phyloP scores from a whole-genome alignment of 768 basidiomycete species.

The Pleurotus djamor region DNA sequence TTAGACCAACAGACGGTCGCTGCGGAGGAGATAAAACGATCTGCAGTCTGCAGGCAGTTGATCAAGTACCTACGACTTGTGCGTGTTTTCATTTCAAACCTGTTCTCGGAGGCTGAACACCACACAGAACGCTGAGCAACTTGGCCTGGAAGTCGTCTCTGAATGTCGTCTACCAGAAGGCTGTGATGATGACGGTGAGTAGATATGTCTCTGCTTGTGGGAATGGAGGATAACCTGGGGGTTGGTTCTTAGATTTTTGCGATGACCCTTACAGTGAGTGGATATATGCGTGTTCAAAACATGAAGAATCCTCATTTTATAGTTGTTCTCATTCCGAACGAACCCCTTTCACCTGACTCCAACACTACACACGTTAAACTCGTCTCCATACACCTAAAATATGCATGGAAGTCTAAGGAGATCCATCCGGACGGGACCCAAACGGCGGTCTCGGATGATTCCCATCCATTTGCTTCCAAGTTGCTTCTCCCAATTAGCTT shows the following conservation, averaged over 20 bases:
- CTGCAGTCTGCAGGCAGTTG: slow-evolving; percentile 50
- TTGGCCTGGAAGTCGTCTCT: slow-evolving; percentile 62
- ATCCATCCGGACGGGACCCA: not conserved
- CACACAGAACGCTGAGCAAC: slow-evolving; percentile 53
- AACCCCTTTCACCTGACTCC: slow-evolving; percentile 22
- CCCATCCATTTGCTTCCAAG: slow-evolving; percentile 52
- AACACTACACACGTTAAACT: slow-evolving; percentile 39
- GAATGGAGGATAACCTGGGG: no score
- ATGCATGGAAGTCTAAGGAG: slow-evolving; percentile 24
- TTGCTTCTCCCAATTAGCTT: slow-evolving; percentile 54
- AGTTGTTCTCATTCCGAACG: slow-evolving; percentile 40
- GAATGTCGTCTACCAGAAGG: slow-evolving; percentile 43
- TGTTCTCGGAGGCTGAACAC: slow-evolving; percentile 1
- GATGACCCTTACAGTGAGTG: not conserved
- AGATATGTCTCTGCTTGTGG: slow-evolving; percentile 6
- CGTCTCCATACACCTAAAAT: slow-evolving; percentile 30
- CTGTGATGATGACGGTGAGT: slow-evolving; percentile 39
- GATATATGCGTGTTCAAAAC: not conserved
- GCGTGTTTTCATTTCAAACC: slow-evolving; percentile 6
- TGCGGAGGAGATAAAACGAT: slow-evolving; percentile 37
- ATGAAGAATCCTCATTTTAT: not conserved
- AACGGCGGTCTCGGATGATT: not conserved
- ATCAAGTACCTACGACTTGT: slow-evolving; percentile 50
- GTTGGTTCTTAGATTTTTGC: not conserved
- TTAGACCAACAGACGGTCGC: slow-evolving; percentile 41